Percentiles rank a stretch among this genome's conserved stretches.
These are phyloP conservation scores for Crithidia brevicula DNA, from an alignment of 208 protist genomes.

Conservation along the genomic window DNA sequence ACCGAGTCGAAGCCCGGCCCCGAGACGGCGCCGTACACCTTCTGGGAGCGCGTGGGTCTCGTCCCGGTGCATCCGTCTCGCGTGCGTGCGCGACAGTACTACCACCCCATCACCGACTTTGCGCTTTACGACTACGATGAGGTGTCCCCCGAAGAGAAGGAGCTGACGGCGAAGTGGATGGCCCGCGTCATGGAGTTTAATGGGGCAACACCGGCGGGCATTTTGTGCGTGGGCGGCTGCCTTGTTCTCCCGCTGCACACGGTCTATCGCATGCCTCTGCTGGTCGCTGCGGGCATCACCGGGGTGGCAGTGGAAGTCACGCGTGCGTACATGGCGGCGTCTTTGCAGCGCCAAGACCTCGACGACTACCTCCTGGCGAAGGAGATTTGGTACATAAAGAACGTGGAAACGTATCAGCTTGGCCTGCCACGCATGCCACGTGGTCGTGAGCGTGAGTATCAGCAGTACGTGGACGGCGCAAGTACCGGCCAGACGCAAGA, in stretches of 20 bases:
- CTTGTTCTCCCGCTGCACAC: constrained; percentile 82
- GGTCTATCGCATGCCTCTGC: constrained; percentile 77
- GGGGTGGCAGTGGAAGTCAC: constrained; percentile 77
- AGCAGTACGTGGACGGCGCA: constrained; percentile 58
- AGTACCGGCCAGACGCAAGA: constrained; percentile 27
- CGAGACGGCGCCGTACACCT: constrained; percentile 88
- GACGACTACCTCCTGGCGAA: constrained; percentile 89
- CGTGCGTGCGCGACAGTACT: constrained; percentile 84
- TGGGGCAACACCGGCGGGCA: constrained; percentile 65
- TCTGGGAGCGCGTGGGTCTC: constrained; percentile 83
- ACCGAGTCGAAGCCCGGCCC: constrained; percentile 49
- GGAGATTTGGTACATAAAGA: constrained; percentile 93
- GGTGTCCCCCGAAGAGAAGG: constrained; percentile 81
- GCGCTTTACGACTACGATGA: constrained; percentile 89
- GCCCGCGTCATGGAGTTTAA: constrained; percentile 87
- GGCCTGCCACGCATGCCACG: constrained; percentile 77
- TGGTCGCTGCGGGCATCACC: constrained; percentile 66
- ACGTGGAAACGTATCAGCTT: constrained; percentile 89
- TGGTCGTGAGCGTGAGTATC: constrained; percentile 75
- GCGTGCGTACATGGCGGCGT: constrained; percentile 78
- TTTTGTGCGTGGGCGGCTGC: constrained; percentile 69
- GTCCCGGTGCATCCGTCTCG: constrained; percentile 83
- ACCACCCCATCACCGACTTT: constrained; percentile 87
- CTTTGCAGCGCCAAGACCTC: constrained; percentile 78
- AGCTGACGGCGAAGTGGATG: constrained; percentile 86